These are phyloP conservation scores for Silene coronaria DNA, from an alignment of 179 eudicot genomes.

Conservation along the genomic window DNA sequence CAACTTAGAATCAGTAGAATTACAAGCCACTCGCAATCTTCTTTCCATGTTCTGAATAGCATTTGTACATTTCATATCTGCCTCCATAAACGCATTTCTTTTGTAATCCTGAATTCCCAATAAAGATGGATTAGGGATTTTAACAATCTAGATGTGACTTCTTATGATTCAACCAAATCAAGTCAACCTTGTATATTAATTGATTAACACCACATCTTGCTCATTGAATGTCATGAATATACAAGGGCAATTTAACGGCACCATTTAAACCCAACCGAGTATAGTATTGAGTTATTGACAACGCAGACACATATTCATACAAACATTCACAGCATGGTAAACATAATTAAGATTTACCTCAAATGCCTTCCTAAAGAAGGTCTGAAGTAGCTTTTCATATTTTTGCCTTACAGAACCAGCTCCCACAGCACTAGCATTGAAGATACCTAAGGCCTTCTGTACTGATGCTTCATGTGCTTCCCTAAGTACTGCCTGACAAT, in stretches of 20 bases:
- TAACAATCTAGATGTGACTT: background rate
- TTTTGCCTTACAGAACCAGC: conserved; percentile 70
- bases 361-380: conserved; percentile 70
- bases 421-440: conserved; percentile 82
- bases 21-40: conserved; percentile 75
- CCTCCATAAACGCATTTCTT: conserved; percentile 75
- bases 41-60: conserved; percentile 80
- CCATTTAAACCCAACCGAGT: background rate
- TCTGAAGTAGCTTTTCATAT: conserved; percentile 73
- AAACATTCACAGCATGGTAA: conserved; percentile 54
- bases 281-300: background rate
- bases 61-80: conserved; percentile 65
- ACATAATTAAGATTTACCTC: conserved; percentile 46
- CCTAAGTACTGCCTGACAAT: conserved; percentile 61
- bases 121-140: conserved; percentile 11
- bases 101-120: conserved; percentile 65
- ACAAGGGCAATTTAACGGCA: background rate
- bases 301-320: background rate
- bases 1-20: conserved; percentile 67
- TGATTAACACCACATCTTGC: background rate
- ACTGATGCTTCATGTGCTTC: conserved; percentile 84
- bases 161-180: background rate
- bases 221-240: background rate
- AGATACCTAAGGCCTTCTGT: conserved; percentile 56
- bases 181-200: background rate